phyloP scores from a whole-genome alignment of 2,329 filamentous ascomycete species.

The Purpureocillium lavendulum region DNA sequence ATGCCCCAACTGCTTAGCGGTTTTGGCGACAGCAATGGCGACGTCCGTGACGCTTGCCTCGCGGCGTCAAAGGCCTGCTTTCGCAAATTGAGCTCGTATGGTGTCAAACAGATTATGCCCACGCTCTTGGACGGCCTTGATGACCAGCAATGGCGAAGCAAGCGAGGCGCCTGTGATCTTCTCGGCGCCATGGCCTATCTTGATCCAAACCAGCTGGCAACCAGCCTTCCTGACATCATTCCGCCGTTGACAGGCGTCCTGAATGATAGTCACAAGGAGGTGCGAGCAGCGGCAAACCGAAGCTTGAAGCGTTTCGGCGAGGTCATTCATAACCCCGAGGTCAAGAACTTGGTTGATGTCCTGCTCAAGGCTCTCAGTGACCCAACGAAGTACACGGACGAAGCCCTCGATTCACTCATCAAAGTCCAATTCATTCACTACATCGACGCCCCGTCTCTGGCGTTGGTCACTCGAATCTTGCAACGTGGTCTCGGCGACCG shows the following conservation, averaged over 20 bases:
- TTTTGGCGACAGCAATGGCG: conserved; percentile 80
- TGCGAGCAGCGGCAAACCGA: conserved; percentile 82
- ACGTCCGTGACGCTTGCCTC: conserved; percentile 87
- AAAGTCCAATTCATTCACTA: conserved; percentile 99
- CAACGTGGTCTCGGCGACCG: conserved; percentile 86
- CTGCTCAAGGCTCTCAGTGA: conserved; percentile 95
- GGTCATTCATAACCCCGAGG: conserved; percentile 95
- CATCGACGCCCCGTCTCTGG: conserved; percentile 91
- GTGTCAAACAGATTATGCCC: conserved; percentile 89
- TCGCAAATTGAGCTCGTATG: conserved; percentile 84
- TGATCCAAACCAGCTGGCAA: conserved; percentile 86
- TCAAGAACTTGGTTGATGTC: conserved; percentile 85
- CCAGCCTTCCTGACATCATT: conserved; percentile 92
- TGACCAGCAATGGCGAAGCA: conserved; percentile 94
- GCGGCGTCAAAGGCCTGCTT: conserved; percentile 94
- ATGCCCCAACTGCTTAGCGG: conserved; percentile 82
- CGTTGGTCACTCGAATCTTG: conserved; percentile 88
- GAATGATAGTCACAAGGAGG: conserved; percentile 98
- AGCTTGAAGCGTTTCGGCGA: conserved; percentile 97
- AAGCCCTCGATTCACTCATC: conserved; percentile 86
- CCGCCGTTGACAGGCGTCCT: conserved; percentile 88
- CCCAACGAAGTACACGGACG: conserved; percentile 93
- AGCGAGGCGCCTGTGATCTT: conserved; percentile 94
- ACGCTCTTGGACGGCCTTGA: conserved; percentile 87
- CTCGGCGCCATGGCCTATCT: conserved; percentile 98